phyloP scores from a whole-genome alignment of 257 asterid species.

The Primulina huaijiensis region DNA sequence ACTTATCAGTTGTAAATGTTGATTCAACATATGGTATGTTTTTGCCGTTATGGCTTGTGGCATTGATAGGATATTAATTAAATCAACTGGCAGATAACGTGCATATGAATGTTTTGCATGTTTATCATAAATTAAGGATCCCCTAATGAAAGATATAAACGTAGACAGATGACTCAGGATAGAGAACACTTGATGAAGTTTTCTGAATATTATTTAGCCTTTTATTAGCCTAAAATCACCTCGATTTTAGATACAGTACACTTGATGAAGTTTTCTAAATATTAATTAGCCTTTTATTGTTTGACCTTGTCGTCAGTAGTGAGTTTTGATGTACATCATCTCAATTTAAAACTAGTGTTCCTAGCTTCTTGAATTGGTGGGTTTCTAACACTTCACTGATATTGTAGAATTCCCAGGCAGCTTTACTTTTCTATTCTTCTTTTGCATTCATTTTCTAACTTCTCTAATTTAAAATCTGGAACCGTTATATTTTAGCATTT shows the following conservation, averaged over 20 bases:
- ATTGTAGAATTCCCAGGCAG: not conserved
- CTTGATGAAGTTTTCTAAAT: not conserved
- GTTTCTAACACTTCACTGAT: no score
- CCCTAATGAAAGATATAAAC: not conserved
- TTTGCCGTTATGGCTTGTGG: not conserved
- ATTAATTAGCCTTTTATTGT: not conserved
- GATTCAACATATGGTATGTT: not conserved
- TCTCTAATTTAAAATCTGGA: not conserved
- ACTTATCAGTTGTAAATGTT: not conserved
- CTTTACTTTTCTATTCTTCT: slow-evolving; percentile 2
- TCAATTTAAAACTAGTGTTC: not conserved
- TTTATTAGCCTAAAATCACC: not conserved
- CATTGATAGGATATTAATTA: not conserved
- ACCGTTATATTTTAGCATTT: not conserved
- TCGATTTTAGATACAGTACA: not conserved
- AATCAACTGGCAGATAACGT: not conserved
- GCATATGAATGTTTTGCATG: not conserved
- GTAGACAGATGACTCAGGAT: not conserved
- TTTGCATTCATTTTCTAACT: not conserved
- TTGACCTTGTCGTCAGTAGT: not conserved
- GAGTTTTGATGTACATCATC: not conserved
- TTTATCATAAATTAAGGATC: no score
- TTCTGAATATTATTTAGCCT: not conserved
- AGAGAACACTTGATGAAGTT: not conserved
- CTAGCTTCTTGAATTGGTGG: no score